Base-by-base conservation (phyloP, 768 basidiomycete genomes). In the Pisolithus microcarpus region DNA sequence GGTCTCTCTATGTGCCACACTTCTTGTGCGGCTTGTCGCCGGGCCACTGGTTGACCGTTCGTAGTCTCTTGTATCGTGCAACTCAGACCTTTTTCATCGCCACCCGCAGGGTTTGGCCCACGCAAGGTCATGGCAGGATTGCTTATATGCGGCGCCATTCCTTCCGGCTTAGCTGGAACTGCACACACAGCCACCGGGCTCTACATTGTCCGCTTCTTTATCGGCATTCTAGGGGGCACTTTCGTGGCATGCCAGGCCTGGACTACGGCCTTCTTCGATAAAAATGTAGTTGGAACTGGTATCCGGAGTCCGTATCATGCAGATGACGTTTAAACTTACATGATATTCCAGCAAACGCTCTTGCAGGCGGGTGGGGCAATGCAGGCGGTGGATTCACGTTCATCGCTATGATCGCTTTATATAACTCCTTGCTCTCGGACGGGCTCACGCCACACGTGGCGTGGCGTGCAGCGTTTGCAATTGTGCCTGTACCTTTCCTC, bases 181-280 rank as follows among this genome's bases (percentile, higher is more conserved):
- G 69, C 71, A n/a, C 61, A 66, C 38, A 71, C 52, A 46, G 74
- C 72, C 1, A 21, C 48, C 1, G 69, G 73, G 0, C 68, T 81
- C 0, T 75, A 76, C 49, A 56, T 63, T 3, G 38, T 79, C 31
- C 72, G 82, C 0, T 81, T 81, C 60, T 80, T 82, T 60, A 79
- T 81, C 44, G 79, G 80, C 10, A 76, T 82, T 42, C 69, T 81
- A 2, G 82, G 82, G 7, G 81, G 67, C 0, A 78, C 79, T 1
- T 83, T 84, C 52, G 79, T 84, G 1, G 73, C 81, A 4, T 81
- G 79, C 53, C 76, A 81, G 49, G 75, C 76, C 3, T 81, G 82
- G 78, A 80, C 80, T 8, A 79, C 82, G 0, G 66, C 65, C 3
- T 82, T 83, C 64, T 84, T 78, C 60, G 79, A 81, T 61, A 80